Evolutionary conservation across 805 yeast genomes (phyloP).

Genomic region (Myxozyma melibiosi): DNA sequence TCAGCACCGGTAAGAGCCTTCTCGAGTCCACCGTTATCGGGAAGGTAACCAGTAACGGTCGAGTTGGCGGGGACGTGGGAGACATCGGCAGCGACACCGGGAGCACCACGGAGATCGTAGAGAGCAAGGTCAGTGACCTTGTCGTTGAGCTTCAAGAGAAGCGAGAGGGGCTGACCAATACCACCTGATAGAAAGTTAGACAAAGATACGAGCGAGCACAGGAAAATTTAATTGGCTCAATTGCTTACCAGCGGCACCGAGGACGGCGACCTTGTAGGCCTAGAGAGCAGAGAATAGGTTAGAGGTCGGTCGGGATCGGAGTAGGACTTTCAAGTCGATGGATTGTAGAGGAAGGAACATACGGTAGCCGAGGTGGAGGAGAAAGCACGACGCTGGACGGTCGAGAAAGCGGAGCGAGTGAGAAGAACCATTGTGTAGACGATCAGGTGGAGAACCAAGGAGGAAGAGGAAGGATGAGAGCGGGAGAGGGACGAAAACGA

Average conservation of each 20-base stretch:
- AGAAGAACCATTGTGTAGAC: conserved; percentile 26
- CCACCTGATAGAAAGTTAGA: conserved; percentile 56
- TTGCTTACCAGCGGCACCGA: conserved; percentile 60
- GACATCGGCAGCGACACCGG: conserved; percentile 96
- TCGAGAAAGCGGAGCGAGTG: conserved; percentile 29
- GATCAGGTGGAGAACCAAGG: neutral
- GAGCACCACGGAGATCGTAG: conserved; percentile 88
- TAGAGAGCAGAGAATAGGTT: neutral
- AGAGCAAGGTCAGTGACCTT: conserved; percentile 83
- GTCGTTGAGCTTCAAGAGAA: conserved; percentile 82
- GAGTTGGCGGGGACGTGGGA: conserved; percentile 94
- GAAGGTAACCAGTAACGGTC: conserved; percentile 81
- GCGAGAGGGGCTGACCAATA: conserved; percentile 87
- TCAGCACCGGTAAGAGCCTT: conserved; percentile 70
- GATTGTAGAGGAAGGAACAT: neutral
- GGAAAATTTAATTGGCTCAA: neutral
- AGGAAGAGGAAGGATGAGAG: neutral
- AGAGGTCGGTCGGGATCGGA: neutral
- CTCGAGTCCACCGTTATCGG: conserved; percentile 71
- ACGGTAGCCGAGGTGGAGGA: conserved; percentile 33
- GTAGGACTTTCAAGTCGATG: neutral
- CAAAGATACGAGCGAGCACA: conserved; percentile 46
- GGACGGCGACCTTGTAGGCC: conserved; percentile 70
- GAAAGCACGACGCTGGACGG: conserved; percentile 34
- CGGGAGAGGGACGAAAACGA: neutral